These are phyloP conservation scores for Cardiospermum halicacabum DNA, from an alignment of 345 rosid species.

Conservation along the genomic window DNA sequence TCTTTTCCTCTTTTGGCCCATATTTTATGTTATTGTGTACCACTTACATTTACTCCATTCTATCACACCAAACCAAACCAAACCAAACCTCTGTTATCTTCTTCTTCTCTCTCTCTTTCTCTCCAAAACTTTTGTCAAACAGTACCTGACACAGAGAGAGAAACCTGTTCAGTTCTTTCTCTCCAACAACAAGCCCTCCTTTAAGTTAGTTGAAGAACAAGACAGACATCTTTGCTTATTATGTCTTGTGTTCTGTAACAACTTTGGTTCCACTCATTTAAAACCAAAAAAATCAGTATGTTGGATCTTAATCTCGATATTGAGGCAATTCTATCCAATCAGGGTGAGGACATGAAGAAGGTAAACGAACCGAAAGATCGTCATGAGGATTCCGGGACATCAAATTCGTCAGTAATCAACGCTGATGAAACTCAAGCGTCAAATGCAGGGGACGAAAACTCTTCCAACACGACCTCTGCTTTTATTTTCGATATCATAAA, in stretches of 20 bases:
- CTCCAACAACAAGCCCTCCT: no score
- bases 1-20: constrained; percentile 26
- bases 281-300: no score
- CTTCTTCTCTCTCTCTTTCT: constrained; percentile 7
- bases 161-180: no score
- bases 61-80: no score
- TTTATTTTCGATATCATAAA: constrained; percentile 42
- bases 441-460: constrained; percentile 35
- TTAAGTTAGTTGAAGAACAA: no score
- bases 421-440: constrained; percentile 25
- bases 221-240: no score
- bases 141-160: constrained; percentile 13
- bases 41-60: background rate
- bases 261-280: no score
- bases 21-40: background rate
- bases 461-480: constrained; percentile 28
- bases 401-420: constrained; percentile 46
- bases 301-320: constrained; percentile 69
- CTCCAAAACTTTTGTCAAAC: constrained; percentile 19
- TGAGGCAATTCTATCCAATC: no score
- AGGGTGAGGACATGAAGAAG: background rate
- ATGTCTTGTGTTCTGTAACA: no score
- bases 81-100: background rate
- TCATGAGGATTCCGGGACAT: constrained; percentile 41
- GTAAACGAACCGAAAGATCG: background rate